Conservation (phyloP, 345 rosid genomes). For the Eucalyptus coolabah region DNA sequence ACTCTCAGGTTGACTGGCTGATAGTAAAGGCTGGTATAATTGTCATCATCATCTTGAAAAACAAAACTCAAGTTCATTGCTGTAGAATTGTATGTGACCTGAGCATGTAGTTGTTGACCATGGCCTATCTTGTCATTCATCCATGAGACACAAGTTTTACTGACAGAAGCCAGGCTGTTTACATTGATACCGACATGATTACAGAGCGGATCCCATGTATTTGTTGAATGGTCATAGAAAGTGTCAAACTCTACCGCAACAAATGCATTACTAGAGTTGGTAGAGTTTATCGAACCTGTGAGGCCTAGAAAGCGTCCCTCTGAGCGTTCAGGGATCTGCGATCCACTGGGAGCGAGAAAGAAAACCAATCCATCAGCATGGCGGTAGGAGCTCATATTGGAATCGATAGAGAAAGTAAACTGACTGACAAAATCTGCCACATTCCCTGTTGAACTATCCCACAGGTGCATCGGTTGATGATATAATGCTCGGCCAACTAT, state of each 20-base stretch:
- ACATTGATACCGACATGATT: not conserved
- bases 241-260: not conserved
- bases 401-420: constrained; percentile 2
- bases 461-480: not conserved
- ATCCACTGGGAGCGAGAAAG: not conserved
- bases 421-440: constrained; percentile 3
- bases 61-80: not conserved
- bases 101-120: not conserved
- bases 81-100: not conserved
- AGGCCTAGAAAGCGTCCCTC: accelerated
- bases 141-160: not conserved
- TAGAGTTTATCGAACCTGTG: accelerated
- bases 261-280: too few species aligned
- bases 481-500: not conserved
- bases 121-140: accelerated
- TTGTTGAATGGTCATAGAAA: not conserved
- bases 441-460: constrained; percentile 1
- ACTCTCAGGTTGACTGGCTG: not conserved
- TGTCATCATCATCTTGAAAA: not conserved
- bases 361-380: not conserved
- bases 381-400: accelerated
- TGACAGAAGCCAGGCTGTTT: not conserved
- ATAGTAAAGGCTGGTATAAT: not conserved
- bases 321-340: not conserved
- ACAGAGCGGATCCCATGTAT: not conserved